Evolutionary conservation across 73 alveolate genomes (phyloP), one percentile per base, ranked within the genome.

Genomic region (Paramecium biaurelia): DNA sequence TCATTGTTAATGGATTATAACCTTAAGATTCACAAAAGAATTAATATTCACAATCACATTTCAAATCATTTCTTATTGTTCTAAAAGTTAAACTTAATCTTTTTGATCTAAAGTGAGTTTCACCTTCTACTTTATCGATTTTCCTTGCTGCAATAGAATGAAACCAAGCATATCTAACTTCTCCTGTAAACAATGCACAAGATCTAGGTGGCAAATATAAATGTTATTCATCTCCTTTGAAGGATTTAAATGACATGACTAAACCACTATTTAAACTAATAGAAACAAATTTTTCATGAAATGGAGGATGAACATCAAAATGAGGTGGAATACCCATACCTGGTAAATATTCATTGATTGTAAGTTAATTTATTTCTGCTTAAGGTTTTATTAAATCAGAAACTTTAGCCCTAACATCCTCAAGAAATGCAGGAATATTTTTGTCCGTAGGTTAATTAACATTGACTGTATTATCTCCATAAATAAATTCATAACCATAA

Each of bases 251-350:
- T 32, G 95, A 35, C 98, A 96, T 96, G 11, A 95, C 93, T 5
- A 86, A 92, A n/a, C 97, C 97, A 24, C 96, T 79, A 47, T 87
- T 76, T 28, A 96, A 84, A 82, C 95, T 85, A 1, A 96, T 70
- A 12, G 95, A 38, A 9, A 76, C 93, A 72, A 96, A 94, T 42
- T 93, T 93, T 53, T 96, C 97, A 85, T 96, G 96, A 70, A 96
- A 96, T 7, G 98, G 98, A 21, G 98, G 95, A 85, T 96, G 98
- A 14, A 96, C 95, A 70, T 96, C 98, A 30, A 94, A 92, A 63
- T 95, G 98, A 57, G 98, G 98, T 32, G 98, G 97, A 35, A 95
- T 95, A 34, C 98, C 98, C 87, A 94, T 92, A 1, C 98, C 98
- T 28, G 98, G 98, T 24, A 68, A 45, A 53, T 95, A 95, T 70